phyloP scores from a whole-genome alignment of 2,329 filamentous ascomycete species.

The Macrophomina pseudophaseolina region DNA sequence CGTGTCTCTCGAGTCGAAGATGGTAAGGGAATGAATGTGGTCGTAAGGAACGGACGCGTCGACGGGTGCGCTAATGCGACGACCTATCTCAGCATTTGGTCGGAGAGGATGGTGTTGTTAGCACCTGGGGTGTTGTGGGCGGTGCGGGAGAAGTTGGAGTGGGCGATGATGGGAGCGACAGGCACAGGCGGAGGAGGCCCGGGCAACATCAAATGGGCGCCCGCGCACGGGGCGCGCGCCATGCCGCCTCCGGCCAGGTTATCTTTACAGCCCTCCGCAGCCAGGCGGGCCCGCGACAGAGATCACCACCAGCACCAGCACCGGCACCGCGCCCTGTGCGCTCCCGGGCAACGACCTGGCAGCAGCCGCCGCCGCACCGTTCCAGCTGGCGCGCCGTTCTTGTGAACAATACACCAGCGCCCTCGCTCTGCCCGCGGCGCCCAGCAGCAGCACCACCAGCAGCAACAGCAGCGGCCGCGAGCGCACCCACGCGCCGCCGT shows the following conservation, averaged over 20 bases:
- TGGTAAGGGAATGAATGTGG: slow-evolving; percentile 23
- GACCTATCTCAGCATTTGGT: slow-evolving; percentile 26
- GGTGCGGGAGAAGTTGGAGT: slow-evolving; percentile 24
- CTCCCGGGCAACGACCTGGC: slow-evolving; percentile 9
- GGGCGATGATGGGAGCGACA: slow-evolving; percentile 24
- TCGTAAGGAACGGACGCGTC: slow-evolving; percentile 27
- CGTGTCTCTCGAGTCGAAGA: slow-evolving; percentile 22
- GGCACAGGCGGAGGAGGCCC: slow-evolving; percentile 17
- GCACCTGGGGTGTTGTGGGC: slow-evolving; percentile 14
- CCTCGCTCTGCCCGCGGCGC: background rate
- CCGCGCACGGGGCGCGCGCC: slow-evolving; percentile 20
- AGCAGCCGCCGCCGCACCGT: background rate
- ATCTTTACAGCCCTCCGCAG: slow-evolving; percentile 21
- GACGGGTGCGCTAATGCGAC: slow-evolving; percentile 21
- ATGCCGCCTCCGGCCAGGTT: slow-evolving; percentile 15
- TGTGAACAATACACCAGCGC: background rate
- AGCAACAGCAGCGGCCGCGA: background rate
- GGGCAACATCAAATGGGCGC: slow-evolving; percentile 21
- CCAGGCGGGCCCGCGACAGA: slow-evolving; percentile 20
- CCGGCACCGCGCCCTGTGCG: slow-evolving; percentile 15
- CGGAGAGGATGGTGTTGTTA: slow-evolving; percentile 18
- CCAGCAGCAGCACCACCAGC: background rate
- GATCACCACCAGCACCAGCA: slow-evolving; percentile 22
- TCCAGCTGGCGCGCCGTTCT: background rate
- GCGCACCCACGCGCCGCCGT: background rate